Evolutionary conservation across 2,329 filamentous ascomycete genomes (phyloP).

Genomic region (Talaromyces verruculosus): DNA sequence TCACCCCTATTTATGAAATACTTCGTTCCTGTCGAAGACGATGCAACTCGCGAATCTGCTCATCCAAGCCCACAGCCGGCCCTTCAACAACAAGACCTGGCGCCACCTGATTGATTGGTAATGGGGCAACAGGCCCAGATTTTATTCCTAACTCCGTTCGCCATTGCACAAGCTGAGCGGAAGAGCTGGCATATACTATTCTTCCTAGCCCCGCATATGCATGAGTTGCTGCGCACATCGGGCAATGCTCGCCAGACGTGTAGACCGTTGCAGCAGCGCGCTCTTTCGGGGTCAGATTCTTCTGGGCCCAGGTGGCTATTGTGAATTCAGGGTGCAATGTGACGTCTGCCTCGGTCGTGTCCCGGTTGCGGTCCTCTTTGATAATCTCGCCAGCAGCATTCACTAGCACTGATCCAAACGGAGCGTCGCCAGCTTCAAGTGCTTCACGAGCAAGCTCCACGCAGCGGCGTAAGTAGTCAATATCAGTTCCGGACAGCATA

Average conservation of each 20-base stretch:
- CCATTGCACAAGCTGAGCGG: slow-evolving; percentile 1
- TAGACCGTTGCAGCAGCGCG: neutral
- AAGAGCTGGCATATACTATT: slow-evolving; percentile 1
- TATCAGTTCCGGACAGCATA: neutral
- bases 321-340: neutral
- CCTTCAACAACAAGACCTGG: neutral
- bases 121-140: neutral
- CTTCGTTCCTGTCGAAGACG: neutral
- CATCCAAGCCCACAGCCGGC: neutral
- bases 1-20: too few relatives aligned
- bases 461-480: neutral
- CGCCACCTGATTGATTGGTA: neutral
- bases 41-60: slow-evolving; percentile 2
- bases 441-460: slow-evolving; percentile 9
- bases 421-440: neutral
- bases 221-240: neutral
- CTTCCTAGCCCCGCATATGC: neutral
- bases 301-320: neutral
- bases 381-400: neutral
- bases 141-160: neutral
- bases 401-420: neutral
- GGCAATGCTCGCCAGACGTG: slow-evolving; percentile 4
- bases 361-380: neutral
- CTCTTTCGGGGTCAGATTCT: neutral
- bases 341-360: neutral